Conservation (phyloP, 345 rosid genomes). For the Camelina sativa region DNA sequence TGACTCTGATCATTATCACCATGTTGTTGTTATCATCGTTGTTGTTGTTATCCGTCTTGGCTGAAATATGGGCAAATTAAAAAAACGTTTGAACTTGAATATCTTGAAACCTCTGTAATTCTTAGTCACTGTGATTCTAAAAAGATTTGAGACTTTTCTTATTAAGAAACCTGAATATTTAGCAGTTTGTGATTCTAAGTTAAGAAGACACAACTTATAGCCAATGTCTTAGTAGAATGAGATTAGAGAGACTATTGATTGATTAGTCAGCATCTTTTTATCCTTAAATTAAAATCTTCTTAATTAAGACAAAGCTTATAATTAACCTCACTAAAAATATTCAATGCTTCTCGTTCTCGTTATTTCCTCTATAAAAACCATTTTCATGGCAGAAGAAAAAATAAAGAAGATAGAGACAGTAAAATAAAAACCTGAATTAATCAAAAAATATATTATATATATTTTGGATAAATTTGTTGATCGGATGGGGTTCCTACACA, state of each 20-base stretch:
- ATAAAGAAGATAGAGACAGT: conserved; percentile 31
- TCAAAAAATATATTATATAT: background rate
- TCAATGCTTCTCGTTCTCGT: conserved; percentile 30
- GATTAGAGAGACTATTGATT: conserved; percentile 2
- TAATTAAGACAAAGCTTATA: conserved; percentile 41
- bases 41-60: conserved; percentile 11
- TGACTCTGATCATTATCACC: conserved; percentile 24
- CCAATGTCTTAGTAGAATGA: background rate
- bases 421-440: conserved; percentile 26
- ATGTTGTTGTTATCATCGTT: conserved; percentile 17
- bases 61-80: conserved; percentile 29
- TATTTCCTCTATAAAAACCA: conserved; percentile 46
- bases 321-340: conserved; percentile 42
- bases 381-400: conserved; percentile 32
- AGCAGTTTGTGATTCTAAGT: conserved; percentile 18
- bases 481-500: conserved; percentile 84
- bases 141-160: conserved; percentile 1
- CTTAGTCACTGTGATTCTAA: background rate
- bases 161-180: background rate
- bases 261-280: conserved; percentile 21
- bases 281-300: conserved; percentile 33
- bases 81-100: conserved; percentile 26
- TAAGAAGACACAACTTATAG: background rate
- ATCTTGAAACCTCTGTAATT: conserved; percentile 1
- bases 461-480: conserved; percentile 25